Percentiles rank a stretch among this genome's conserved stretches.
phyloP scores from a whole-genome alignment of 2,329 filamentous ascomycete species.

The Alternaria gaisen region DNA sequence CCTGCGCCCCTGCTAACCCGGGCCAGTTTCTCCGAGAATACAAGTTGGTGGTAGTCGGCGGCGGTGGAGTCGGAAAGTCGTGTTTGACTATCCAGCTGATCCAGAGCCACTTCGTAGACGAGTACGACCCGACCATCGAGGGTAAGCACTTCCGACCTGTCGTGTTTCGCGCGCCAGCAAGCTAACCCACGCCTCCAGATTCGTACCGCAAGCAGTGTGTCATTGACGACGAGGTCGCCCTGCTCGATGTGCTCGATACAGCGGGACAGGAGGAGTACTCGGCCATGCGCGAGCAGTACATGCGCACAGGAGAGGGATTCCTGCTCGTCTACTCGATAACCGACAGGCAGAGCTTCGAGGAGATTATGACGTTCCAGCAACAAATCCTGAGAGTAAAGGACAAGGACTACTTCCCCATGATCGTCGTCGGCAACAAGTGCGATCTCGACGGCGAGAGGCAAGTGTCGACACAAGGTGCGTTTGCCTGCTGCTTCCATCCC shows the following conservation, averaged over 20 bases:
- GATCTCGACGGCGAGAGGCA: slow-evolving; percentile 94
- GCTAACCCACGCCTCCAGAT: slow-evolving; percentile 64
- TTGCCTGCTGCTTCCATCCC: slow-evolving; percentile 10
- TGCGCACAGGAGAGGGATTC: slow-evolving; percentile 98
- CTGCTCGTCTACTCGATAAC: slow-evolving; percentile 98
- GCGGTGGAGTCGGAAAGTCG: slow-evolving; percentile 98
- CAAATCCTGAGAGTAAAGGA: slow-evolving; percentile 99
- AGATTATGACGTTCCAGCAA: slow-evolving; percentile 98
- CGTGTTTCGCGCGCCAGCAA: not conserved
- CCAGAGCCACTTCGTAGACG: slow-evolving; percentile 94
- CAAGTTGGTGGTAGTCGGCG: slow-evolving; percentile 86
- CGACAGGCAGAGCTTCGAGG: slow-evolving; percentile 95
- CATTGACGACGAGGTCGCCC: slow-evolving; percentile 96
- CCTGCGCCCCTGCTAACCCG: slow-evolving; percentile 34
- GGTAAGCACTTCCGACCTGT: slow-evolving; percentile 64
- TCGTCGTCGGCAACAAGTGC: slow-evolving; percentile 98
- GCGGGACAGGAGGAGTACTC: slow-evolving; percentile 99
- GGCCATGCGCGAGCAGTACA: slow-evolving; percentile 99
- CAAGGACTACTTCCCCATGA: slow-evolving; percentile 99
- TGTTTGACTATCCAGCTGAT: slow-evolving; percentile 92
- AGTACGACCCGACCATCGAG: slow-evolving; percentile 99
- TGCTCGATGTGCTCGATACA: slow-evolving; percentile 97
- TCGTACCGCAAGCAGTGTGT: slow-evolving; percentile 99
- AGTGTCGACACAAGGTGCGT: slow-evolving; percentile 88
- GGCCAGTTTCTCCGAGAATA: slow-evolving; percentile 62